Conservation (phyloP, 495 filamentous ascomycete species). For the Penicillium tannophilum region DNA sequence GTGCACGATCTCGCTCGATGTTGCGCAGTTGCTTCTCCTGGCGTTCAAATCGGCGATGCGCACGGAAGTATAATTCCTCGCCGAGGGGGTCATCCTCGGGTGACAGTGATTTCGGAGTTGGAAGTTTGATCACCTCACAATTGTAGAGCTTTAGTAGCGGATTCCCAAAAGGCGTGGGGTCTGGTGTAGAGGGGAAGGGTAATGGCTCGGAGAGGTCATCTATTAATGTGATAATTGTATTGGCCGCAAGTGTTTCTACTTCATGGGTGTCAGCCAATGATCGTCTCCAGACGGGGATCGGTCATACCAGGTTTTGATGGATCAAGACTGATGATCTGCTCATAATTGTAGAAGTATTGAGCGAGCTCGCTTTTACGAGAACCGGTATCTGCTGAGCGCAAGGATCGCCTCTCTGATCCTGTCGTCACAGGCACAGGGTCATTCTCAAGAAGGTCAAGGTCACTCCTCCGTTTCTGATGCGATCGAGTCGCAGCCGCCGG, state of each 20-base stretch:
- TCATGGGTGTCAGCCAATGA: not conserved
- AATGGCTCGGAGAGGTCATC: constrained; percentile 45
- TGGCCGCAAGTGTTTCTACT: constrained; percentile 47
- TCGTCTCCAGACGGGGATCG: not conserved
- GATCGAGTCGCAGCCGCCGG: constrained; percentile 8
- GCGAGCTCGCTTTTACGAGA: constrained; percentile 82
- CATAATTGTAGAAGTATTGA: constrained; percentile 86
- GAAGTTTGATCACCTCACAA: constrained; percentile 37
- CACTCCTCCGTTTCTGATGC: constrained; percentile 14
- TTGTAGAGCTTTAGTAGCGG: constrained; percentile 42
- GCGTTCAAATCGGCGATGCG: constrained; percentile 79
- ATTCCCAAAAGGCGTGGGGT: constrained; percentile 40
- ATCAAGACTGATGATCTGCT: constrained; percentile 83
- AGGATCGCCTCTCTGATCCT: constrained; percentile 42
- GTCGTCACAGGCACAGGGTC: constrained; percentile 8
- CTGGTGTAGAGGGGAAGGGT: constrained; percentile 17
- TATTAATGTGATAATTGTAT: constrained; percentile 47
- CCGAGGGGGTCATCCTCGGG: constrained; percentile 61
- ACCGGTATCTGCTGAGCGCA: constrained; percentile 54
- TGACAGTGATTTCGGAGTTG: constrained; percentile 11
- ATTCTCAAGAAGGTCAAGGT: constrained; percentile 7
- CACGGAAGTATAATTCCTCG: constrained; percentile 65
- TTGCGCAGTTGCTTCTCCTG: constrained; percentile 92
- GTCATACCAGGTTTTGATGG: constrained; percentile 70
- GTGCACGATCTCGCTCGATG: constrained; percentile 85